phyloP scores from a whole-genome alignment of 2,329 filamentous ascomycete genomes.

The Neonectria faginata region DNA sequence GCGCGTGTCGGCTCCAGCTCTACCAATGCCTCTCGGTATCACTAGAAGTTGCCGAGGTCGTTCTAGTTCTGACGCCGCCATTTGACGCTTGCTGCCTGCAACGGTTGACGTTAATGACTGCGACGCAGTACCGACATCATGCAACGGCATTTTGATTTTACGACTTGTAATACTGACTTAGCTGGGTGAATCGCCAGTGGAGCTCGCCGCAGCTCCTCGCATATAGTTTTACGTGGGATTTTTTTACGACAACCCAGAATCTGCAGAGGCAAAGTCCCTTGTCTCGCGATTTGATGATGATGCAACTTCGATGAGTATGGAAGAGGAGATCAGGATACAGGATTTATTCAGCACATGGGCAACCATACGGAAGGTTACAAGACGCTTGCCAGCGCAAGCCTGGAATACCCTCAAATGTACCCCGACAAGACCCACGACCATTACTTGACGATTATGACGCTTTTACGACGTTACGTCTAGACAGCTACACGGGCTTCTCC shows the following conservation, averaged over 20 bases:
- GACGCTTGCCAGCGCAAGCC: conserved; percentile 45
- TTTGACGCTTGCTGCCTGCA: conserved; percentile 23
- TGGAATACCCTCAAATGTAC: conserved; percentile 49
- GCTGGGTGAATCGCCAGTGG: conserved; percentile 34
- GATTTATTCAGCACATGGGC: conserved; percentile 56
- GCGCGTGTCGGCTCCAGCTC: conserved; percentile 53
- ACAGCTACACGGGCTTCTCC: conserved; percentile 54
- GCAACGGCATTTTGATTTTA: conserved; percentile 51
- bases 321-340: conserved; percentile 56
- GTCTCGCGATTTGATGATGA: conserved; percentile 52
- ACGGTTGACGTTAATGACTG: conserved; percentile 43
- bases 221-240: conserved; percentile 49
- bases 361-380: conserved; percentile 54
- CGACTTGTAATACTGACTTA: conserved; percentile 54
- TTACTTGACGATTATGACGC: conserved; percentile 60
- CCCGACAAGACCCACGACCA: conserved; percentile 52
- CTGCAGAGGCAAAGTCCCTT: conserved; percentile 21
- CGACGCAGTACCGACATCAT: conserved; percentile 43
- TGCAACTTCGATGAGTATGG: conserved; percentile 54
- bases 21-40: conserved; percentile 52
- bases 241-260: conserved; percentile 42
- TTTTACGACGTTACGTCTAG: conserved; percentile 62
- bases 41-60: conserved; percentile 42
- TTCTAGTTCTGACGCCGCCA: conserved; percentile 22
- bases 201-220: conserved; percentile 41